Evolutionary conservation across 805 yeast genomes (phyloP), one percentile per base, ranked within the genome.

Genomic region (Yamadazyma sp.): DNA sequence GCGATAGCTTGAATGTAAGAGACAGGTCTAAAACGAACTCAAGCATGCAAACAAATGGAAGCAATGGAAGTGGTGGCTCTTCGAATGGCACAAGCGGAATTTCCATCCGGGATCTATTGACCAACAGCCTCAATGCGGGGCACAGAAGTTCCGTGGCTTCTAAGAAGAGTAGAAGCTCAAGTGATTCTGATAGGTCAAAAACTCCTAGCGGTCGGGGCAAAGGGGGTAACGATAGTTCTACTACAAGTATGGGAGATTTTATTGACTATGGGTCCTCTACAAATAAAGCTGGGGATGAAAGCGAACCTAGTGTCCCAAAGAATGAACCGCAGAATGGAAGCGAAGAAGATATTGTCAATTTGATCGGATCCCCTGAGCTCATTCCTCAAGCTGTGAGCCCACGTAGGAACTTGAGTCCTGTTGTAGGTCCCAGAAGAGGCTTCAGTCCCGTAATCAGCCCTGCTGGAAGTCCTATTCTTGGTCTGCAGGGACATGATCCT

Each of bases 311-410:
- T 10, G 5, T 10, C 22, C 24, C 7, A 19, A n/a, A 12, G 21
- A 20, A 19, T 30, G 17, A 11, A 9, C 16, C 28, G 7, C 6
- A 18, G 14, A 15, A 16, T n/a, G 30, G 28, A 33, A 28, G 35
- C 23, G 46, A 35, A 21, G 49, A 46, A 22, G 50, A 46, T 32
- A 46, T 46, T 3, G 50, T 46, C 8, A 33, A 46, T 26, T 26
- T 46, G 42, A 13, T 40, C 6, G 41, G 40, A 3, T 28, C 45
- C 6, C 40, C 45, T 2, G 40, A 40, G 13, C 26, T 40, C 8
- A 22, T 36, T 4, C 50, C 45, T 11, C 32, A 38, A 7, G 47
- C 44, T 5, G 44, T 43, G 11, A 43, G 44, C 34, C 45, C 47
- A 9, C 34, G 38, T 17, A 35, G 17, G 12, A 15, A 18, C 11